Conservation (phyloP, 2,329 filamentous ascomycete species). For the Fusarium sp. region DNA sequence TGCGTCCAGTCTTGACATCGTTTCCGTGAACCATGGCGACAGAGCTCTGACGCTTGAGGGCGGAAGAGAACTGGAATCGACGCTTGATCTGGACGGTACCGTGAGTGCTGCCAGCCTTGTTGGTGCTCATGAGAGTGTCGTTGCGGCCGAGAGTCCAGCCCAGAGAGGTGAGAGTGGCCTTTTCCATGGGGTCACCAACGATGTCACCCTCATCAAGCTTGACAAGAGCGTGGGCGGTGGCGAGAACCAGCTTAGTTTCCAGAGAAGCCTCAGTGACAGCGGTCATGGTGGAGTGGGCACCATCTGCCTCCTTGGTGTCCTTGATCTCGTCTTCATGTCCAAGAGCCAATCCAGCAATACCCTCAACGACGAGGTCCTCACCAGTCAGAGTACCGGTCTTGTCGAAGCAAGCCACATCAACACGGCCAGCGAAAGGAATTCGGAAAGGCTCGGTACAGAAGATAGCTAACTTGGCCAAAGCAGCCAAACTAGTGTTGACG, state of each 20-base stretch:
- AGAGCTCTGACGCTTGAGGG: slow-evolving; percentile 94
- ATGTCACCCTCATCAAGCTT: slow-evolving; percentile 97
- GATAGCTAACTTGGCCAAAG: slow-evolving; percentile 93
- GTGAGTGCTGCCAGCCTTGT: slow-evolving; percentile 52
- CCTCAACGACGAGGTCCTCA: slow-evolving; percentile 96
- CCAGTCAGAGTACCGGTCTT: slow-evolving; percentile 98
- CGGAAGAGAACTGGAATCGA: slow-evolving; percentile 97
- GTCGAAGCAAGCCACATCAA: slow-evolving; percentile 97
- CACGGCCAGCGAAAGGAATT: slow-evolving; percentile 93
- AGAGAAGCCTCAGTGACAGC: slow-evolving; percentile 77
- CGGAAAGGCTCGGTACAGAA: slow-evolving; percentile 99
- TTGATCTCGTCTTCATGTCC: slow-evolving; percentile 71
- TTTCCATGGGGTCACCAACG: slow-evolving; percentile 99
- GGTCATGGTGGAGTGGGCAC: slow-evolving; percentile 83
- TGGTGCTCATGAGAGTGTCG: slow-evolving; percentile 78
- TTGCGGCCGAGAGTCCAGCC: slow-evolving; percentile 94
- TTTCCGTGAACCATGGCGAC: slow-evolving; percentile 83
- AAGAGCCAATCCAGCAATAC: slow-evolving; percentile 88
- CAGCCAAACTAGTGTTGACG: slow-evolving; percentile 96
- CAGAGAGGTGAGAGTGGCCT: slow-evolving; percentile 88
- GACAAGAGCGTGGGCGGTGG: slow-evolving; percentile 94
- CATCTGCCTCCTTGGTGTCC: slow-evolving; percentile 77
- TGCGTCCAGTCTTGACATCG: slow-evolving; percentile 79
- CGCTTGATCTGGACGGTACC: slow-evolving; percentile 94
- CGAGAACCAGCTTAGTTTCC: slow-evolving; percentile 91